A percentile compares a stretch with the other conserved stretches of the same genome.
phyloP scores from a whole-genome alignment of 139 green algal genomes.

The Closterium sp. region DNA sequence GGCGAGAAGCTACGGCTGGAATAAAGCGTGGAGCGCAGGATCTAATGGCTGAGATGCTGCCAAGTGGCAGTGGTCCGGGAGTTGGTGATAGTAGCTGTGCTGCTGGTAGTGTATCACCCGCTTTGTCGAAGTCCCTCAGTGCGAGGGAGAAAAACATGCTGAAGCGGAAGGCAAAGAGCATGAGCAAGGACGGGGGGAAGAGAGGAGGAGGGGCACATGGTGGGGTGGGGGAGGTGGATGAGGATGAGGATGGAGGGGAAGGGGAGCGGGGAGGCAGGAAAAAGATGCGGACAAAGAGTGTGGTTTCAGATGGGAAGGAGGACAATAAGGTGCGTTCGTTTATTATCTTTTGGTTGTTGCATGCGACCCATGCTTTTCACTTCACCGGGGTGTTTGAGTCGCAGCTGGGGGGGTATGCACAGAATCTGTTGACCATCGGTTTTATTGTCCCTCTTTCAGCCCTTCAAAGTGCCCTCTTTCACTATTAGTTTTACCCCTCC shows the following conservation, averaged over 20 bases:
- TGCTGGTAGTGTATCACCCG: background rate
- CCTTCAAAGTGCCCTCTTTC: background rate
- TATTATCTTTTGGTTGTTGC: background rate
- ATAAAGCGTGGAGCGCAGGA: constrained; percentile 19
- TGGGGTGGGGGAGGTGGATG: background rate
- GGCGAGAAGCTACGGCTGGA: background rate
- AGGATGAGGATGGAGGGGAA: background rate
- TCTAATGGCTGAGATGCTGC: constrained; percentile 24
- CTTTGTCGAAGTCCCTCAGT: constrained; percentile 53
- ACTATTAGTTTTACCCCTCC: background rate
- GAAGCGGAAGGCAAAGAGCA: constrained; percentile 71
- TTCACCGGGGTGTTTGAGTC: no score
- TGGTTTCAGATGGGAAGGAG: background rate
- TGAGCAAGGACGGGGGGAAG: background rate
- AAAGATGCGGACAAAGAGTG: background rate
- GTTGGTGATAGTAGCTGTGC: background rate
- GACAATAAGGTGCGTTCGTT: background rate
- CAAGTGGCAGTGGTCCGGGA: background rate
- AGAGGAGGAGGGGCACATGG: background rate
- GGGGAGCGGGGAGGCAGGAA: background rate
- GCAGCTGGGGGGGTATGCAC: no score
- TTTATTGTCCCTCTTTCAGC: background rate
- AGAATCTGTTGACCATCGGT: background rate
- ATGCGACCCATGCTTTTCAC: no score
- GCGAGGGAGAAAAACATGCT: constrained; percentile 80